A percentile compares a stretch with the other conserved stretches of the same genome.
phyloP scores from a whole-genome alignment of 176 grass and related monocot species.

The Avena eriantha region DNA sequence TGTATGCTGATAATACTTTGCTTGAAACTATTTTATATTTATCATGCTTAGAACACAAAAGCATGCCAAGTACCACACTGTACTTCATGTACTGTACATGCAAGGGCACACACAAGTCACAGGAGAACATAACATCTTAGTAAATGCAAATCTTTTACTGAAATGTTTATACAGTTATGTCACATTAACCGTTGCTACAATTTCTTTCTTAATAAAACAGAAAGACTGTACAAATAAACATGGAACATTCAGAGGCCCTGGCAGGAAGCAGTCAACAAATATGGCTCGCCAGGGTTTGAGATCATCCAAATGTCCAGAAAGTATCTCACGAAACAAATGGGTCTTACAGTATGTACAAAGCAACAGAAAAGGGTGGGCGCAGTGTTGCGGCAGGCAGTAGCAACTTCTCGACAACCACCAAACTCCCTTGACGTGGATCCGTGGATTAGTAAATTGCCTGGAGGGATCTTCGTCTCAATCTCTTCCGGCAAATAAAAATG shows the following conservation, averaged over 20 bases:
- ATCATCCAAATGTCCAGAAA: constrained; percentile 63
- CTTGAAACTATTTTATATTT: too few relatives aligned
- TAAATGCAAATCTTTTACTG: constrained; percentile 59
- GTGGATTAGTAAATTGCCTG: constrained; percentile 60
- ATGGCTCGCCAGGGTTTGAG: constrained; percentile 67
- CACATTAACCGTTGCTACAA: constrained; percentile 57
- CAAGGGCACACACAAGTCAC: not conserved
- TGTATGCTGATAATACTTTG: too few relatives aligned
- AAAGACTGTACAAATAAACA: constrained; percentile 92
- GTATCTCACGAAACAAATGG: constrained; percentile 80
- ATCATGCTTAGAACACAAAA: not conserved
- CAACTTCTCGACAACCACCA: constrained; percentile 64
- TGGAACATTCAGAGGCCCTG: constrained; percentile 67
- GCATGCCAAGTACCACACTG: not conserved
- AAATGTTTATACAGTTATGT: constrained; percentile 66
- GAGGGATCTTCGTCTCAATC: constrained; percentile 57
- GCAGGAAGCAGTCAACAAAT: constrained; percentile 73
- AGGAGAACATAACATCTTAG: not conserved
- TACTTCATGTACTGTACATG: not conserved
- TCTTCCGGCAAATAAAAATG: constrained; percentile 46
- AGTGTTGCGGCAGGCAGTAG: constrained; percentile 59
- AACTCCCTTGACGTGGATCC: constrained; percentile 52
- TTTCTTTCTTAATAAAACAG: constrained; percentile 58
- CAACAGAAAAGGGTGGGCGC: constrained; percentile 38
- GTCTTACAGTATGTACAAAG: constrained; percentile 85